Base-by-base conservation (phyloP, 768 basidiomycete species). In the Sporobolomyces phaffii region DNA sequence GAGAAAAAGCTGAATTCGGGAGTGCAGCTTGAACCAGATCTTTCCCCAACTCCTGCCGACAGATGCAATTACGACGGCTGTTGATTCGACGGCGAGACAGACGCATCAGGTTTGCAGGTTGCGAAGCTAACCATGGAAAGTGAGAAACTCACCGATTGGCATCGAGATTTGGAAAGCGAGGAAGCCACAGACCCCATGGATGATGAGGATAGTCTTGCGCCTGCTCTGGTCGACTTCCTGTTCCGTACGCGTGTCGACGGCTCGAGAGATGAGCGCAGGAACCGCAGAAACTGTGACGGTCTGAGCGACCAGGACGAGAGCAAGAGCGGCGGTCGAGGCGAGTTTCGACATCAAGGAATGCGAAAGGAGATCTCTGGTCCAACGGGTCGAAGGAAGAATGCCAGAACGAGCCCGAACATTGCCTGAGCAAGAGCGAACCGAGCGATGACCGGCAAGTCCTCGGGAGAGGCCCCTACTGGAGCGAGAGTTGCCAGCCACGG, bases 21-120 rank as follows among this genome's bases (percentile, higher is more conserved):
- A 62, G 44, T 68, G 66, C 20, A 48, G 20, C 29, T 34, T 51
- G 50, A 59, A 68, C 66, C 66, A 68, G 10, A 47, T n/a, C 8
- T 24, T 26, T 29, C 44, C 44, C 45, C 45, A 54, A 36, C 49
- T 53, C 36, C 51, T 49, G 6, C 66, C 66, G 5, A 68, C 36
- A 1, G 66, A 44, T 1, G 66, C 66, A 18, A 68, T 15, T 14
- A 59, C 31, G 3, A 63, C 61, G 0, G 56, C 66, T n/a, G 50
- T 28, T 2, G 52, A 61, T 2, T 34, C 34, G 18, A 62, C 5
- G 26, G 28, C 24, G 28, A 28, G 54, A 20, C n/a, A 41, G 40
- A 26, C 40, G n/a, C 40, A 8, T 22, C 20, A 15, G 38, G 13
- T 4, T 26, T 28, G 20, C 26, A 22, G 38, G 28, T 7, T 10